Percentiles rank a stretch among this genome's conserved stretches.
phyloP scores from a whole-genome alignment of 805 yeast species.

The Babjeviella inositovora region DNA sequence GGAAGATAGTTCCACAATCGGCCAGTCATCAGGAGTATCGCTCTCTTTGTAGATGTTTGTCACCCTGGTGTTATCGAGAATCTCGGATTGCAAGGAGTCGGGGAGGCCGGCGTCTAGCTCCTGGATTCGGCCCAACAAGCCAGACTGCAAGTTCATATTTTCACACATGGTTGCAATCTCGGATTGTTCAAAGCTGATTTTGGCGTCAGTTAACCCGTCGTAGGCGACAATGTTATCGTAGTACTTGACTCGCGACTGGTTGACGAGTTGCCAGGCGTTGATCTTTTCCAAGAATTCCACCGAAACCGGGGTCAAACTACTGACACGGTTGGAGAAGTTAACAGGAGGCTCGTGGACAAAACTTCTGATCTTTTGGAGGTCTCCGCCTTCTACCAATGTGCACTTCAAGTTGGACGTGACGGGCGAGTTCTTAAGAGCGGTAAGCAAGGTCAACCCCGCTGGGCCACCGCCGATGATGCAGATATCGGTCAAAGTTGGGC shows the following conservation, averaged over 20 bases:
- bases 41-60: constrained; percentile 21
- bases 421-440: constrained; percentile 63
- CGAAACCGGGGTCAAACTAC: constrained; percentile 74
- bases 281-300: constrained; percentile 47
- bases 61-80: constrained; percentile 58
- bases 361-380: constrained; percentile 29
- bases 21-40: constrained; percentile 42
- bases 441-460: constrained; percentile 78
- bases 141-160: constrained; percentile 68
- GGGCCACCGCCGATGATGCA: constrained; percentile 96
- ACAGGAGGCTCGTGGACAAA: constrained; percentile 29
- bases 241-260: constrained; percentile 55
- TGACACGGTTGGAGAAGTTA: constrained; percentile 61
- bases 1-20: constrained; percentile 46
- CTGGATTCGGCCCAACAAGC: constrained; percentile 37
- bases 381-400: constrained; percentile 60
- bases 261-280: constrained; percentile 63
- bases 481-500: constrained; percentile 31
- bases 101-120: constrained; percentile 15
- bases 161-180: constrained; percentile 79
- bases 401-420: constrained; percentile 42
- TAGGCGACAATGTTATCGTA: constrained; percentile 77
- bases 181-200: constrained; percentile 55
- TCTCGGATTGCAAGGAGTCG: constrained; percentile 12
- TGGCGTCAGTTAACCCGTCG: constrained; percentile 63